Base-by-base conservation (phyloP, 1,284 basidiomycete genomes). In the Pseudozyma sp. region DNA sequence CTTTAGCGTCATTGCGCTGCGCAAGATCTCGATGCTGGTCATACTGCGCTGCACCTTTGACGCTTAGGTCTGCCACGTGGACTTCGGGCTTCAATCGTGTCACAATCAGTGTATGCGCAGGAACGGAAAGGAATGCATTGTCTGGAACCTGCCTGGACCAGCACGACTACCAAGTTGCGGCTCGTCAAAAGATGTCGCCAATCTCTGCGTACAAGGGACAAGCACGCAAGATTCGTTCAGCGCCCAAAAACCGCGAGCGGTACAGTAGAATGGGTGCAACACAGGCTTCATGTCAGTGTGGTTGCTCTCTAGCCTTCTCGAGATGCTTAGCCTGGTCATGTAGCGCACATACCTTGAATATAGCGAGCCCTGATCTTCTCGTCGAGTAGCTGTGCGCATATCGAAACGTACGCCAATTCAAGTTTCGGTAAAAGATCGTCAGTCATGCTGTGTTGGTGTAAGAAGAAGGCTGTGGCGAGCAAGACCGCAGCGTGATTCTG, bases 281-380 rank as follows among this genome's bases (percentile, higher is more conserved):
- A 19, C 6, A n/a, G 48, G 13, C 1, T 31, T 4, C 13, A 8
- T 4, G 34, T 51, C 49, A 51, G 49, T 8, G 16, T 40, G 8
- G 3, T 31, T 7, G 16, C 35, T 40, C 13, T 31, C 11, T 13
- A 14, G 14, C 17, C 16, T 29, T 9, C 14, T 37, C 19, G 8
- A 29, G n/a, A 24, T 29, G 14, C 43, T 3, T 5, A 5, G 5
- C 43, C 24, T 44, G 43, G 24, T 19, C 17, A 10, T 42, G 7
- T 19, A 8, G 29, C 45, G 16, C 8, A 69, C 73, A 44, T 35
- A 78, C 76, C 76, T 68, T 68, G 74, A 34, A 74, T 67, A 37
- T 79, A 79, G 34, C 75, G 70, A 29, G 72, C 61, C 3, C 77
- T 74, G 42, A 79, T 77, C 54, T 65, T 67, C 16, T 79, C 77